These are phyloP conservation scores for Favolaschia claudopus DNA, from an alignment of 768 basidiomycete genomes.

Conservation along the genomic window DNA sequence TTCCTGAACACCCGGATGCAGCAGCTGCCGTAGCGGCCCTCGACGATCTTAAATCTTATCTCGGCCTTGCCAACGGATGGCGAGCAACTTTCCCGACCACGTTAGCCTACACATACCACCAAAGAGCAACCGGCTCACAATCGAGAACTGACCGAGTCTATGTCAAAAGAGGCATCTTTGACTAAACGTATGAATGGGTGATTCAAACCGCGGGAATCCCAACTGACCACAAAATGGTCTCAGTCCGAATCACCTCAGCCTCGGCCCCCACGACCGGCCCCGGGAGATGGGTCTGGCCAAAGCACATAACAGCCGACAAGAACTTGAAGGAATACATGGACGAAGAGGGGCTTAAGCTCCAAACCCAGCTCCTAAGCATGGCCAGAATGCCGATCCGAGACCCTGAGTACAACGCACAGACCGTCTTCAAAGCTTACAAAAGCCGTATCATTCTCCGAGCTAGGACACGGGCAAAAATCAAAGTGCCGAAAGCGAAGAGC, in stretches of 20 bases:
- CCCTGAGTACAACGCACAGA: neutral
- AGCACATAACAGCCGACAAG: constrained; percentile 27
- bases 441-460: neutral
- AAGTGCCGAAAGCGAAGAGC: neutral
- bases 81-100: constrained; percentile 28
- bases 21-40: constrained; percentile 24
- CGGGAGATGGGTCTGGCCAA: constrained; percentile 41
- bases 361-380: neutral
- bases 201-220: constrained; percentile 29
- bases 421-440: neutral
- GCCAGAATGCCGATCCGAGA: neutral
- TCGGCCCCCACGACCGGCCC: constrained; percentile 34
- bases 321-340: neutral
- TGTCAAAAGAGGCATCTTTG: constrained; percentile 15
- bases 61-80: constrained; percentile 43
- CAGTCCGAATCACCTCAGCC: constrained; percentile 25
- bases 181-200: constrained; percentile 32
- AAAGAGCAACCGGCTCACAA: constrained; percentile 19
- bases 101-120: constrained; percentile 36
- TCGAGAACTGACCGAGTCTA: constrained; percentile 50
- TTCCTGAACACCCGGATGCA: constrained; percentile 36
- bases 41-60: constrained; percentile 24
- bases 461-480: neutral
- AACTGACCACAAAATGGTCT: constrained; percentile 43
- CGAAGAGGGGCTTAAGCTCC: neutral